Base-by-base conservation (phyloP, 129 eudicot genomes). In the Mikania micrantha region DNA sequence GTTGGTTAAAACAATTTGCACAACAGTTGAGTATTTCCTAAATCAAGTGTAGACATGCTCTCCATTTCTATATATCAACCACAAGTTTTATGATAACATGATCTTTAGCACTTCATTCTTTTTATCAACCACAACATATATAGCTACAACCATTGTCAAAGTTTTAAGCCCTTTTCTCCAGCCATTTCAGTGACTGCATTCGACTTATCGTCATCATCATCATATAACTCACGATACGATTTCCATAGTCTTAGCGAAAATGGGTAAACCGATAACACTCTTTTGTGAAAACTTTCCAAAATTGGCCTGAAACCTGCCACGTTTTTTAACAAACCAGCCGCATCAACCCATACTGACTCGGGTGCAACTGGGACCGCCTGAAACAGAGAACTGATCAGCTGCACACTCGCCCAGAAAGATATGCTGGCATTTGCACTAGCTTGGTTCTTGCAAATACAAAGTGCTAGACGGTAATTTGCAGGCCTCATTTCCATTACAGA, bases 321-420 rank as follows among this genome's bases (percentile, higher is more conserved):
- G 42, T 58, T 71, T 20, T 69, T 77, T 73, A 88, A 79, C 31
- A 83, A 22, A 22, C 57, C 77, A 1, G 84, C 88, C n/a, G 91
- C 85, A 66, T 85, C 89, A 13, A 83, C 78, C 91, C 91, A 88
- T 41, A 80, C 76, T 53, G 60, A 66, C 61, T 88, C 91, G 5
- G 96, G 85, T 54, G 91, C 87, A 39, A 88, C 78, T 28, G 96
- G 96, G 60, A 88, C 88, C 0, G 89, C 82, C 54, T 75, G 84
- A 80, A 78, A 85, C 36, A 88, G 77, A 54, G 91, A 79, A 69
- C 80, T 75, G 1, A 80, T 76, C 77, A 88, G 38, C 42, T 80
- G 70, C 3, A 82, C 71, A 42, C 96, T 81, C 7, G 83, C 88
- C 96, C 96, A 85, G 77, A 78, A 88, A 22, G 77, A 78, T 9